A percentile compares a stretch with the other conserved stretches of the same genome.
These are phyloP conservation scores for Zygosaccharomyces sapae DNA, from an alignment of 1,139 yeast genomes.

Conservation along the genomic window DNA sequence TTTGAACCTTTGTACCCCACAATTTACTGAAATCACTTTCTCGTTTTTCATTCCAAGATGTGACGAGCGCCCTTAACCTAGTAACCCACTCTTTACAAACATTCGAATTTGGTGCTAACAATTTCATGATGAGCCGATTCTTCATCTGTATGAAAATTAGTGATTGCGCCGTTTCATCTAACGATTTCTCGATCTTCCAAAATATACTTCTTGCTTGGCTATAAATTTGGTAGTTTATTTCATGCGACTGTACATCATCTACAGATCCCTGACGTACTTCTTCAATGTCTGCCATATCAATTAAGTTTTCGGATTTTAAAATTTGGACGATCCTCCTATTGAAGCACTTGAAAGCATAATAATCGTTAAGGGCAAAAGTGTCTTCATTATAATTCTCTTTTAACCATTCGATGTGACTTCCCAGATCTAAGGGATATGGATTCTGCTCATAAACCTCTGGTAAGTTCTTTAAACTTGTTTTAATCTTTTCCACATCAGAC, in stretches of 20 bases:
- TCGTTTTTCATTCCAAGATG: conserved; percentile 58
- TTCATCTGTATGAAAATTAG: conserved; percentile 34
- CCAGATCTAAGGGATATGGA: conserved; percentile 48
- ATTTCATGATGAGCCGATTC: conserved; percentile 46
- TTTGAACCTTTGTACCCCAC: conserved; percentile 43
- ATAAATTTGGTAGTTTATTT: conserved; percentile 26
- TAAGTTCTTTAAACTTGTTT: conserved; percentile 26
- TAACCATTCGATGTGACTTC: conserved; percentile 62
- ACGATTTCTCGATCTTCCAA: conserved; percentile 39
- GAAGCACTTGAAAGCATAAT: conserved; percentile 55
- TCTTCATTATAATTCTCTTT: conserved; percentile 35
- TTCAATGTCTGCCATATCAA: conserved; percentile 53
- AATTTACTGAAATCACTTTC: conserved; percentile 43
- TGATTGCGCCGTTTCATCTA: conserved; percentile 16
- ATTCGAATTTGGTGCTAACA: conserved; percentile 52
- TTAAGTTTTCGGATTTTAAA: conserved; percentile 53
- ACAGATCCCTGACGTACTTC: conserved; percentile 34
- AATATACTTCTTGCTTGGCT: conserved; percentile 40
- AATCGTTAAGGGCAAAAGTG: conserved; percentile 49
- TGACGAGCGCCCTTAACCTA: conserved; percentile 43
- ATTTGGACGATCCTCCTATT: conserved; percentile 58
- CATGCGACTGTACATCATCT: conserved; percentile 25
- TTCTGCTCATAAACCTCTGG: conserved; percentile 45
- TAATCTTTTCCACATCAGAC: conserved; percentile 23
- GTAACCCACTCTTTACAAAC: conserved; percentile 65